A percentile compares a stretch with the other conserved stretches of the same genome.
These are phyloP conservation scores for Chlamydomonas asymmetrica DNA, from an alignment of 139 green algal genomes.

Conservation along the genomic window DNA sequence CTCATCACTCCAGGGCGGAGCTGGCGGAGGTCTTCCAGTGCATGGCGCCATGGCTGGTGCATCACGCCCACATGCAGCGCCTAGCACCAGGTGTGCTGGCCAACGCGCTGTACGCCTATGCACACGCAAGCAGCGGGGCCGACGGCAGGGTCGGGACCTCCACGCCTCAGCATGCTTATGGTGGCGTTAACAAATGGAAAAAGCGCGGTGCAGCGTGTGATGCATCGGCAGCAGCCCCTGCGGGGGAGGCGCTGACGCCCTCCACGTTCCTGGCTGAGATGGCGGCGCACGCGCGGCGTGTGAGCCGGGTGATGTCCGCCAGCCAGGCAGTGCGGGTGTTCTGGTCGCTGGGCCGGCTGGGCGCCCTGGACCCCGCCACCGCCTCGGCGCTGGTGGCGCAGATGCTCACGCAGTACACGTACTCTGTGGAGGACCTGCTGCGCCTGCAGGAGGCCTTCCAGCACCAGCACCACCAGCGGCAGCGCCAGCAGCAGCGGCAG, in stretches of 20 bases:
- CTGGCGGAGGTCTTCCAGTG: too few relatives aligned
- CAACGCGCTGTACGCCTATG: slow-evolving; percentile 2
- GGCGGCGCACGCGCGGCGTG: neutral
- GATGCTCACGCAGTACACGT: slow-evolving; percentile 6
- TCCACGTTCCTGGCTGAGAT: neutral
- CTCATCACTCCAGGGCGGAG: too few relatives aligned
- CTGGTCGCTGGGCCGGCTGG: neutral
- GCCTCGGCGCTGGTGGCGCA: slow-evolving; percentile 9
- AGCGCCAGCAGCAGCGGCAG: neutral
- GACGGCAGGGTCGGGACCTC: neutral
- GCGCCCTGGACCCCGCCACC: too few relatives aligned
- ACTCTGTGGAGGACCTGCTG: slow-evolving; percentile 3
- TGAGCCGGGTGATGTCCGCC: neutral
- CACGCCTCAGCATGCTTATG: too few relatives aligned
- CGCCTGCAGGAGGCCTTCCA: slow-evolving; percentile 16
- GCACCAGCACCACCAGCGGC: neutral
- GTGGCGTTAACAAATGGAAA: too few relatives aligned
- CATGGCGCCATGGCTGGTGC: too few relatives aligned
- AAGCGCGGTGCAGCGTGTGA: too few relatives aligned
- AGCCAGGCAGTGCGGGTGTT: neutral
- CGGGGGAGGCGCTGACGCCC: too few relatives aligned
- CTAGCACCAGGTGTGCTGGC: neutral
- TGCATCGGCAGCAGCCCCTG: too few relatives aligned
- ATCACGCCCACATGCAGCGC: too few relatives aligned
- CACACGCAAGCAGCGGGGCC: neutral